phyloP scores from a whole-genome alignment of 1,139 yeast genomes.

The Lodderomyces parapsilosis region DNA sequence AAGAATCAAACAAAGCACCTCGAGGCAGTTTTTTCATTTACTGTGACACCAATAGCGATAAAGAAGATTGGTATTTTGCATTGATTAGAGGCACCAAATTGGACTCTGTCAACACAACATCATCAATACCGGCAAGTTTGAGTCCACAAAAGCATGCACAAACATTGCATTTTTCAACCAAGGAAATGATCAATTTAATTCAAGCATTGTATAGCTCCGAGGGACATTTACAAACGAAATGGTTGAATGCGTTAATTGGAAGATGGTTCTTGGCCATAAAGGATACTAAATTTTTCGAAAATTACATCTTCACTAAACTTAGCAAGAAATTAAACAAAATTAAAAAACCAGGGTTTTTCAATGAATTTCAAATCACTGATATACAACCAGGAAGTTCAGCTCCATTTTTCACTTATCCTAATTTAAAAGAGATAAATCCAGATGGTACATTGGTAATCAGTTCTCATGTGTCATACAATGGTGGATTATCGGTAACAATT shows the following conservation, averaged over 20 bases:
- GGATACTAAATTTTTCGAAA: constrained; percentile 63
- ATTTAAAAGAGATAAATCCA: constrained; percentile 66
- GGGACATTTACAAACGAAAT: constrained; percentile 78
- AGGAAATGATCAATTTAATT: constrained; percentile 69
- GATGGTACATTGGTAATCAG: constrained; percentile 76
- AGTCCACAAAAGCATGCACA: constrained; percentile 55
- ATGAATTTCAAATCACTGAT: constrained; percentile 71
- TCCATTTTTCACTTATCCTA: constrained; percentile 77
- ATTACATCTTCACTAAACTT: constrained; percentile 56
- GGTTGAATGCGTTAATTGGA: constrained; percentile 89
- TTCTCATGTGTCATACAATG: constrained; percentile 65
- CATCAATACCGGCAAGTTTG: constrained; percentile 14
- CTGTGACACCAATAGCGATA: constrained; percentile 72
- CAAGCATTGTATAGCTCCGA: constrained; percentile 79
- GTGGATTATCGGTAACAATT: constrained; percentile 70
- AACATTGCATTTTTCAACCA: constrained; percentile 69
- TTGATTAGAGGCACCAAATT: constrained; percentile 70
- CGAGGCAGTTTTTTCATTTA: constrained; percentile 68
- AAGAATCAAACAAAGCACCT: constrained; percentile 34
- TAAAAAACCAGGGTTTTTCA: constrained; percentile 83
- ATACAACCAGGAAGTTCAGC: constrained; percentile 79
- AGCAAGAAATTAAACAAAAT: constrained; percentile 73
- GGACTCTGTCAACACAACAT: not conserved
- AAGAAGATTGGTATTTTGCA: constrained; percentile 92
- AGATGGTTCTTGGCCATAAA: constrained; percentile 76